Evolutionary conservation across 495 filamentous ascomycete genomes (phyloP).

Genomic region (Collariella sp.): DNA sequence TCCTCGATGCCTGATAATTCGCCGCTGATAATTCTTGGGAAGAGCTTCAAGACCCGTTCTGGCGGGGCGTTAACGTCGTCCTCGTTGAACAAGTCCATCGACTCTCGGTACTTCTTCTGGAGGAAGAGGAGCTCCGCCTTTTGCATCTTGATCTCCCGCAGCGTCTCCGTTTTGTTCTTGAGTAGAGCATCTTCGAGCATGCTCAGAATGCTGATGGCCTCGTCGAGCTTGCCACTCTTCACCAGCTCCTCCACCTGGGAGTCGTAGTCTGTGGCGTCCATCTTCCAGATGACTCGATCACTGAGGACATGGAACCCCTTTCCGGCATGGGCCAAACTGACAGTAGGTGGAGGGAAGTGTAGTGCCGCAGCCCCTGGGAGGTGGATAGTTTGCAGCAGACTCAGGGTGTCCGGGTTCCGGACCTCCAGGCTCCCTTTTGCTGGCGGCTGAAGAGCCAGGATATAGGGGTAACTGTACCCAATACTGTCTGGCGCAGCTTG

Average conservation of each 20-base stretch:
- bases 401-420: conserved; percentile 84
- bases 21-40: conserved; percentile 75
- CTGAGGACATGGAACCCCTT: conserved; percentile 90
- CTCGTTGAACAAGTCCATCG: conserved; percentile 78
- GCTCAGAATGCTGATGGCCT: conserved; percentile 78
- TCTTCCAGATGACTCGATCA: conserved; percentile 86
- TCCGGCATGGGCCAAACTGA: conserved; percentile 84
- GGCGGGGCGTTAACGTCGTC: conserved; percentile 77
- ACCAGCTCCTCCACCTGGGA: conserved; percentile 82
- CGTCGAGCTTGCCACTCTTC: conserved; percentile 67
- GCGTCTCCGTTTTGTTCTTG: conserved; percentile 66
- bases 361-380: conserved; percentile 72
- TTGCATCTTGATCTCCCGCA: conserved; percentile 77
- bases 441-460: conserved; percentile 75
- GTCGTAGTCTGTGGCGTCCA: conserved; percentile 90
- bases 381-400: conserved; percentile 72
- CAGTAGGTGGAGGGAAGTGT: conserved; percentile 89
- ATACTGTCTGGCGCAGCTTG: conserved; percentile 76
- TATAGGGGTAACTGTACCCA: conserved; percentile 92
- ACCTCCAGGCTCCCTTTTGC: conserved; percentile 83
- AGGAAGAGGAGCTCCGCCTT: conserved; percentile 84
- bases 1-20: conserved; percentile 52
- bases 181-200: conserved; percentile 92
- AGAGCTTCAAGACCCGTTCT: conserved; percentile 78
- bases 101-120: conserved; percentile 73